Evolutionary conservation across 257 asterid genomes (phyloP).

Genomic region (Henckelia pumila): DNA sequence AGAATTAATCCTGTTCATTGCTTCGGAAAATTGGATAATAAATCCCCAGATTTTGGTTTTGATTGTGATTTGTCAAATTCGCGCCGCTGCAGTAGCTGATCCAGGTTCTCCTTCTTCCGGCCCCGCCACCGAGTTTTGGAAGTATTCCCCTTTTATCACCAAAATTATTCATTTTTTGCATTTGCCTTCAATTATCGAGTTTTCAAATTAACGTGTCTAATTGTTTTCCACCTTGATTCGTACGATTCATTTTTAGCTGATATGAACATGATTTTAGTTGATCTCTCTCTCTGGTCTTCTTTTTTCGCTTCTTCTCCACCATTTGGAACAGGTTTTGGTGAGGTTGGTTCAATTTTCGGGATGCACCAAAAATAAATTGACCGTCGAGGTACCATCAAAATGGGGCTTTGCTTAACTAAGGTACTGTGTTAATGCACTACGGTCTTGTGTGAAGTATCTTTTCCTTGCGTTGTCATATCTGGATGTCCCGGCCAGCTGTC

Average conservation of each 20-base stretch:
- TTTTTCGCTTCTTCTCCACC: neutral
- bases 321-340: neutral
- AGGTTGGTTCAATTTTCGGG: neutral
- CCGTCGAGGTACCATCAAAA: conserved; percentile 14
- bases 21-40: neutral
- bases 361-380: neutral
- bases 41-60: neutral
- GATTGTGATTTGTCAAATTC: neutral
- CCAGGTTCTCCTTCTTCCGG: neutral
- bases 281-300: too few species aligned
- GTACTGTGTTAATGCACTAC: conserved; percentile 22
- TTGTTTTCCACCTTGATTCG: neutral
- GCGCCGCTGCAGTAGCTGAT: neutral
- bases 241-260: neutral
- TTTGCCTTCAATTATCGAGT: neutral
- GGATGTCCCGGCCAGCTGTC: conserved; percentile 4
- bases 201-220: too few species aligned
- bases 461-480: conserved; percentile 9
- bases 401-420: conserved; percentile 51
- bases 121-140: neutral
- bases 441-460: neutral
- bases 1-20: neutral
- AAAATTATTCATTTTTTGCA: neutral
- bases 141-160: neutral
- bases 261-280: neutral